Evolutionary conservation across 805 yeast species (phyloP).

Genomic region (Candida maltosa): DNA sequence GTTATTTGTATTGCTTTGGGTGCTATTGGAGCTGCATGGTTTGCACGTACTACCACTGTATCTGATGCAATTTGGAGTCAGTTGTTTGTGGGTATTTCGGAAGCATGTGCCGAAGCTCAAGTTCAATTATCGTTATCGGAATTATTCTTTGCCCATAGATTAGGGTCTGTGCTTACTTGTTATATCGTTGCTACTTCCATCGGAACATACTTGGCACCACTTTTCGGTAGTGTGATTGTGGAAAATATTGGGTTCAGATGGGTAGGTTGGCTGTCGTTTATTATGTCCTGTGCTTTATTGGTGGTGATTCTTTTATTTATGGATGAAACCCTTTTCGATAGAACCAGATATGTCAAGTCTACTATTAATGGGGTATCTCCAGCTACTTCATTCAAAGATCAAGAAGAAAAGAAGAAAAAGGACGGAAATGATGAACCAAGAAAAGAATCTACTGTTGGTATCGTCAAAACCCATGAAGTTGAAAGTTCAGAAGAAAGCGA

Average conservation of each 20-base stretch:
- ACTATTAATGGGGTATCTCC: slow-evolving; percentile 7
- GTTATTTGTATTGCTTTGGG: slow-evolving; percentile 39
- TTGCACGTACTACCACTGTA: slow-evolving; percentile 30
- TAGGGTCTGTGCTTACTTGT: slow-evolving; percentile 48
- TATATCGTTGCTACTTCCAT: slow-evolving; percentile 53
- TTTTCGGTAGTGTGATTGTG: slow-evolving; percentile 56
- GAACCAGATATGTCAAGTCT: slow-evolving; percentile 18
- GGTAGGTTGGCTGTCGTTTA: slow-evolving; percentile 48
- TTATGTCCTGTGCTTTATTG: slow-evolving; percentile 43
- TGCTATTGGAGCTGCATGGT: slow-evolving; percentile 44
- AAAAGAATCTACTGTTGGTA: background rate
- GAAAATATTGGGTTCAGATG: slow-evolving; percentile 50
- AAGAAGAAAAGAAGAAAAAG: background rate
- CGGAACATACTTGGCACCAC: slow-evolving; percentile 56
- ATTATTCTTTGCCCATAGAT: slow-evolving; percentile 39
- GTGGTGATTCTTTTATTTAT: slow-evolving; percentile 40
- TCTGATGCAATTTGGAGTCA: slow-evolving; percentile 48
- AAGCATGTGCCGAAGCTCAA: slow-evolving; percentile 43
- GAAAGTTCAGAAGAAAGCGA: slow-evolving; percentile 9
- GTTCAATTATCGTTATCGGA: slow-evolving; percentile 36
- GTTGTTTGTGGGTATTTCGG: slow-evolving; percentile 38
- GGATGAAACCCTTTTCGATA: slow-evolving; percentile 55
- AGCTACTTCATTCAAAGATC: too few species aligned
- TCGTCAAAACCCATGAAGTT: slow-evolving; percentile 8
- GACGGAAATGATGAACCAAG: slow-evolving; percentile 1